Evolutionary conservation across 257 asterid genomes (phyloP).

Genomic region (Voacanga thouarsii): DNA sequence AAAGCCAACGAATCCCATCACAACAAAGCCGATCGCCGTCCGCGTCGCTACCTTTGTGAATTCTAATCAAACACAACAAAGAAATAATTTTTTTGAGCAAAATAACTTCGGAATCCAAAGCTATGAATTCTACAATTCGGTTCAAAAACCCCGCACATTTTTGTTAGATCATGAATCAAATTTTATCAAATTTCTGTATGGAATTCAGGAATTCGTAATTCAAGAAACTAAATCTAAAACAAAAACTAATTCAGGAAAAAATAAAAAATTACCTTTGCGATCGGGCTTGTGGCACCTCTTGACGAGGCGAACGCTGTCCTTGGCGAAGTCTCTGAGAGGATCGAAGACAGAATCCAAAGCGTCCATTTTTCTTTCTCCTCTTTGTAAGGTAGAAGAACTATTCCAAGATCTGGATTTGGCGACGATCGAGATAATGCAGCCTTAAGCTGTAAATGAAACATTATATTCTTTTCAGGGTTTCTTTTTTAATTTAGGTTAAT

Average conservation of each 20-base stretch:
- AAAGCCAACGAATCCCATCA: slow-evolving; percentile 36
- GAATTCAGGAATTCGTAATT: no score
- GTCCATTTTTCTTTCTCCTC: slow-evolving; percentile 14
- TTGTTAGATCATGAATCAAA: background rate
- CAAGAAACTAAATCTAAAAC: no score
- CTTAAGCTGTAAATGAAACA: no score
- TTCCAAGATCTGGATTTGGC: no score
- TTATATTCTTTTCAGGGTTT: no score
- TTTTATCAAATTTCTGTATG: background rate
- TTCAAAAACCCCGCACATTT: background rate
- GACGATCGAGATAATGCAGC: no score
- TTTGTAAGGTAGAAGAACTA: no score
- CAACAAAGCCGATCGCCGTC: slow-evolving; percentile 34
- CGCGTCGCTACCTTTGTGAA: slow-evolving; percentile 34
- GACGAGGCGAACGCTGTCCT: slow-evolving; percentile 38
- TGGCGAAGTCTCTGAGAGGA: slow-evolving; percentile 36
- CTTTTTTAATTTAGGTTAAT: no score
- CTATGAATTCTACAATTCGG: no score
- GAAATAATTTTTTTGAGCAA: background rate
- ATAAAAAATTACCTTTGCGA: slow-evolving; percentile 20
- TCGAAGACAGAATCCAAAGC: slow-evolving; percentile 34
- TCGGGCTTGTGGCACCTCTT: slow-evolving; percentile 41
- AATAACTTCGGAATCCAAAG: background rate
- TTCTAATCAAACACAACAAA: slow-evolving; percentile 11
- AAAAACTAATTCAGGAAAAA: no score